Conservation (phyloP, 345 rosid species). For the Brassica rapa region DNA sequence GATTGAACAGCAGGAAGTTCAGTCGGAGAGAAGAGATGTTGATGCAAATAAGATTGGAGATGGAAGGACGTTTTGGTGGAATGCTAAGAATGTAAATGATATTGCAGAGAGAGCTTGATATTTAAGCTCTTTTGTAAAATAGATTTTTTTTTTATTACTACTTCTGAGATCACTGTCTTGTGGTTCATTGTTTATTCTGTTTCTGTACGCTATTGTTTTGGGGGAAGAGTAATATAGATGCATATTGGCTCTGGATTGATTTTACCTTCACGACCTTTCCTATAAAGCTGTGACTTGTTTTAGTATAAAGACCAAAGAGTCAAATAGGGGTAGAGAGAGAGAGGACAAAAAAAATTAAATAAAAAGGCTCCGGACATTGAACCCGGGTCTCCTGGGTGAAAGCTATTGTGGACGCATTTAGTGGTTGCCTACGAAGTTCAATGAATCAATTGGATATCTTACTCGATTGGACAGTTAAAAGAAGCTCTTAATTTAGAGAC, state of each 20-base stretch:
- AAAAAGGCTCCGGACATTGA: slow-evolving; percentile 71
- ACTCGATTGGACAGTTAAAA: too few species aligned
- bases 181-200: slow-evolving; percentile 23
- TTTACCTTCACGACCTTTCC: neutral
- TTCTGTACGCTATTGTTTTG: slow-evolving; percentile 5
- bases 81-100: slow-evolving; percentile 61
- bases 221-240: neutral
- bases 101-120: slow-evolving; percentile 67
- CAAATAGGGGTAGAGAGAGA: neutral
- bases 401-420: neutral
- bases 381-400: slow-evolving; percentile 97
- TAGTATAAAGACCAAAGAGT: neutral
- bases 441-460: too few species aligned
- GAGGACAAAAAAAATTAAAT: neutral
- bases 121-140: slow-evolving; percentile 10
- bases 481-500: too few species aligned
- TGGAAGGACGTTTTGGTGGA: slow-evolving; percentile 68
- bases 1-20: slow-evolving; percentile 64
- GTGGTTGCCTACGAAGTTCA: neutral
- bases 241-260: neutral
- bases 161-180: neutral
- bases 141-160: neutral
- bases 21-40: slow-evolving; percentile 71
- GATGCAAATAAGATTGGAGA: slow-evolving; percentile 43
- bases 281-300: neutral